These are phyloP conservation scores for Theobroma cacao DNA, from an alignment of 345 rosid species.

Conservation along the genomic window DNA sequence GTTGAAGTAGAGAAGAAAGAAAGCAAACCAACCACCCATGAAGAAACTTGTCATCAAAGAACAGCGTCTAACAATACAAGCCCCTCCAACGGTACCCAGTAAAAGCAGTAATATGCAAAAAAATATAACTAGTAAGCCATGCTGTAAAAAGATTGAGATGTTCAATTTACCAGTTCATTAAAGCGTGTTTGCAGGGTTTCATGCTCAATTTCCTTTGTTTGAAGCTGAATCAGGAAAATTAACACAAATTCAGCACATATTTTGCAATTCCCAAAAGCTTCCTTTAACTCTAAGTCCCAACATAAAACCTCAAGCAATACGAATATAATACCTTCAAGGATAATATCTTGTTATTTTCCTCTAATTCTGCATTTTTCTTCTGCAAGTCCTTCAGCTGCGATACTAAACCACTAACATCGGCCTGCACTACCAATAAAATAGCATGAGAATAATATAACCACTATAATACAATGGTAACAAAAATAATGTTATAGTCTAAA, in stretches of 20 bases:
- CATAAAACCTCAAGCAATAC: background rate
- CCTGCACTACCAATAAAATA: slow-evolving; percentile 40
- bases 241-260: slow-evolving; percentile 20
- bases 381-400: slow-evolving; percentile 79
- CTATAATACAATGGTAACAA: background rate
- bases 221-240: slow-evolving; percentile 47
- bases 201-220: slow-evolving; percentile 56
- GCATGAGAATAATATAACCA: background rate
- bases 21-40: background rate
- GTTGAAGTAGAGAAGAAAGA: background rate
- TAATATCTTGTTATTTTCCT: slow-evolving; percentile 57
- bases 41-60: background rate
- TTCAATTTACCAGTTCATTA: slow-evolving; percentile 57
- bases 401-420: slow-evolving; percentile 80
- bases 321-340: slow-evolving; percentile 40
- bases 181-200: slow-evolving; percentile 52
- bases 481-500: background rate
- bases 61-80: background rate
- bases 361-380: slow-evolving; percentile 68
- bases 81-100: background rate
- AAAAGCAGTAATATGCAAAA: background rate
- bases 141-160: background rate
- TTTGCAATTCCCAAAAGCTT: slow-evolving; percentile 1
- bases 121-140: background rate
- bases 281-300: background rate